A percentile compares a stretch with the other conserved stretches of the same genome.
Evolutionary conservation across 495 filamentous ascomycete species (phyloP).

Genomic region (Neurospora pannonica): DNA sequence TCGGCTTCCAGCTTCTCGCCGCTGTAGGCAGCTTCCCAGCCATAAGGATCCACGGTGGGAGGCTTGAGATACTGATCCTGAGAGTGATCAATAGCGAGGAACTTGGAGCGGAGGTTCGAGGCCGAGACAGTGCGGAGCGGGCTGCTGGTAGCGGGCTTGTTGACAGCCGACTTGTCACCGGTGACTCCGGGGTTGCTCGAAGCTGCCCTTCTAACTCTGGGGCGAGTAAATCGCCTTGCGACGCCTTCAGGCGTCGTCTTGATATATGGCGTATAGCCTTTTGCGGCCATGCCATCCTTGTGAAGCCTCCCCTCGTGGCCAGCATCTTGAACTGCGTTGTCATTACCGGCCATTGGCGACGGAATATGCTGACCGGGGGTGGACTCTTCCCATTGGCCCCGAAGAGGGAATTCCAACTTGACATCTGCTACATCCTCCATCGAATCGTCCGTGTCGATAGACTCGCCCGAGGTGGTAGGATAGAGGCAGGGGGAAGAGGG

Average conservation of each 20-base stretch:
- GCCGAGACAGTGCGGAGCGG: slow-evolving; percentile 28
- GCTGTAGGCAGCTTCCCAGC: slow-evolving; percentile 33
- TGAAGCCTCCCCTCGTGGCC: slow-evolving; percentile 20
- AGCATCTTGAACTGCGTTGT: slow-evolving; percentile 21
- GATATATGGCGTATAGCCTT: slow-evolving; percentile 25
- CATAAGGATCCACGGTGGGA: slow-evolving; percentile 32
- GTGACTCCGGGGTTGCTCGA: background rate
- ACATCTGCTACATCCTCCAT: slow-evolving; percentile 8
- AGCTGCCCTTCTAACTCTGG: slow-evolving; percentile 16
- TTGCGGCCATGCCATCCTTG: slow-evolving; percentile 46
- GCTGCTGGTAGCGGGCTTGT: background rate
- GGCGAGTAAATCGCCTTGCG: slow-evolving; percentile 18
- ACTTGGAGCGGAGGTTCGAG: slow-evolving; percentile 32
- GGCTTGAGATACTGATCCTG: slow-evolving; percentile 10
- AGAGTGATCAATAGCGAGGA: slow-evolving; percentile 1
- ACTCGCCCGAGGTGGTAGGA: slow-evolving; percentile 5
- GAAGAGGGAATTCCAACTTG: slow-evolving; percentile 4
- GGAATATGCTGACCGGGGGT: slow-evolving; percentile 35
- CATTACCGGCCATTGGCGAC: slow-evolving; percentile 19
- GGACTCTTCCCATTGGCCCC: slow-evolving; percentile 34
- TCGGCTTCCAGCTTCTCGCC: slow-evolving; percentile 22
- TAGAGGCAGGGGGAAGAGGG: slow-evolving; percentile 20
- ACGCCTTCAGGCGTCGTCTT: slow-evolving; percentile 10
- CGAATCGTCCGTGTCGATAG: slow-evolving; percentile 6
- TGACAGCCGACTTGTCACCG: slow-evolving; percentile 8